Evolutionary conservation across 805 yeast species (phyloP), one percentile per base, ranked within the genome.

Genomic region (Wickerhamiella cacticola): DNA sequence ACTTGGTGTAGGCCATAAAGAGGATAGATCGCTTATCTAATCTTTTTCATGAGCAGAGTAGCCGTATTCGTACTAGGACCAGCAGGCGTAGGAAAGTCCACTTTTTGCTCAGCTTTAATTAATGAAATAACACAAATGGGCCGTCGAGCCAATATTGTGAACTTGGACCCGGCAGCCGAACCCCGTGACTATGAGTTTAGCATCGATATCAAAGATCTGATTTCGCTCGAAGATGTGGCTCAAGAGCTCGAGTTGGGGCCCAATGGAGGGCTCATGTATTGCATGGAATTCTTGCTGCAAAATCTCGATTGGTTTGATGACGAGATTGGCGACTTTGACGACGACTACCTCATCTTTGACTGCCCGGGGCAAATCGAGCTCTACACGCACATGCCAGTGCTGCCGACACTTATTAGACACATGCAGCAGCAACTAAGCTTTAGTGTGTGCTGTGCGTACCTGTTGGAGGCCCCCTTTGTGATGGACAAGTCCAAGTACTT

Each of bases 251-350:
- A 82, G 29, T 66, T 85, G 41, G 98, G 98, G 0, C 97, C 97
- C 8, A 89, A 89, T 55, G 99, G 98, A 43, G 96, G 94, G 0
- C 67, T 92, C 43, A 70, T 92, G 26, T 92, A 88, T 63, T 92
- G 97, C 60, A 89, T 92, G 62, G 97, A 92, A 66, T 68, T 88
- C 60, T 69, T 92, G 28, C 63, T 92, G 59, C 78, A 88, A 39
- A 92, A 92, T 59, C 62, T 92, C 52, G 99, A 92, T 67, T 92
- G 99, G 99, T 67, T 92, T 26, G 98, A 89, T 57, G 96, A 89
- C 57, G 95, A 89, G 60, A 82, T 92, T 50, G 98, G 98, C 15
- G 97, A 92, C 53, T 92, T 71, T 61, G 88, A 83, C 56, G 97
- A 92, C 60, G 98, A 92, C 59, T 89, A 85, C 59, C 69, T 86